Evolutionary conservation across 192 early-diverging fungal species (phyloP), one percentile per base, ranked within the genome.

Genomic region (Coemansia sp.): DNA sequence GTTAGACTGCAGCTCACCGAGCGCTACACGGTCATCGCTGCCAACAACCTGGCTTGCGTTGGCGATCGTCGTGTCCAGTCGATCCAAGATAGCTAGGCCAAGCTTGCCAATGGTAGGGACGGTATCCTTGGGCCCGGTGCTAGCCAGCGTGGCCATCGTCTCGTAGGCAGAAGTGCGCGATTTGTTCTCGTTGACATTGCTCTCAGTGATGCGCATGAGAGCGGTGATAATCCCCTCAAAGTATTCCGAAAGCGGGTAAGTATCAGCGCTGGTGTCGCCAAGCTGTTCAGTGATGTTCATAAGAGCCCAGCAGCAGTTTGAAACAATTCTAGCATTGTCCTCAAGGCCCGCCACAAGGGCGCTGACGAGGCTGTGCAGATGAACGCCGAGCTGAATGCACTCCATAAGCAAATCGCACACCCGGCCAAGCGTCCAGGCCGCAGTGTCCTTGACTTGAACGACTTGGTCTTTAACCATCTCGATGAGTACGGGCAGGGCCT

Each of bases 391-490:
- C 66, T 91, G 89, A 62, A 94, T 92, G 71, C 88, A 89, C 37
- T 89, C 85, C 42, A 87, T 85, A 51, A 95, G 67, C 48, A 90
- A 73, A 62, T 98, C 93, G 59, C 88, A 97, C 31, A 99, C 93
- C 64, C 96, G 91, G 62, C 98, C 97, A 11, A 99, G 83, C n/a
- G 95, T 94, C 98, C 98, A 99, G 17, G 96, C 97, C 7, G 95
- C 92, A 19, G 96, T 93, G 78, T 99, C 98, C 84, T 97, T 96
- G 64, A 99, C 95, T 63, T 95, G 90, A 27, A 93, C 73, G 29
- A 89, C 85, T 39, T 88, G 87, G 74, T 99, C 98, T 61, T 87
- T 88, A 89, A 94, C 92, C 89, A 93, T 90, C 44, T 89, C 86
- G 69, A 98, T 92, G 64, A 98, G 81, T 53, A 93, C 85, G 11